Conservation (phyloP, 768 basidiomycete genomes). For the Russula foetens region DNA sequence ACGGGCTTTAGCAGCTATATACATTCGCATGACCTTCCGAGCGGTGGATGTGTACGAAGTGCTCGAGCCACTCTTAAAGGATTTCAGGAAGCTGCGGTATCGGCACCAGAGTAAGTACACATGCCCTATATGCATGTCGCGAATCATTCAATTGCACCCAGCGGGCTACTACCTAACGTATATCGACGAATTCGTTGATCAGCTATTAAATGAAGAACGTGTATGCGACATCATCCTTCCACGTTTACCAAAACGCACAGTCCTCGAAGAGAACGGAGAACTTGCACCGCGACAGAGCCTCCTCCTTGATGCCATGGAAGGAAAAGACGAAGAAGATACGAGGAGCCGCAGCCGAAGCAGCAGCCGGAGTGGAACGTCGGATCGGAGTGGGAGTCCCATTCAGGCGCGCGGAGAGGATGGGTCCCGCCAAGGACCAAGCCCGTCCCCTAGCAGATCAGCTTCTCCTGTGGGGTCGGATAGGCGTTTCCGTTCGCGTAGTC, state of each 20-base stretch:
- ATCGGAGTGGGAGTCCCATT: constrained; percentile 27
- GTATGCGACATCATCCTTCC: constrained; percentile 97
- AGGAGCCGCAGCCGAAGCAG: constrained; percentile 36
- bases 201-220: constrained; percentile 77
- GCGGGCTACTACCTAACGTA: constrained; percentile 81
- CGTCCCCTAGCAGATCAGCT: constrained; percentile 25
- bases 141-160: constrained; percentile 27
- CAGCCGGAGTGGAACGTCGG: constrained; percentile 26
- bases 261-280: constrained; percentile 89
- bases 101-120: constrained; percentile 64
- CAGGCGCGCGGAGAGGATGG: constrained; percentile 46
- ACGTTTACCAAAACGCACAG: constrained; percentile 73
- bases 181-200: constrained; percentile 89
- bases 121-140: background rate
- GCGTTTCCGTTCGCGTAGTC: constrained; percentile 28
- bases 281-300: constrained; percentile 79
- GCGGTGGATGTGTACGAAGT: constrained; percentile 88
- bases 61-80: constrained; percentile 89
- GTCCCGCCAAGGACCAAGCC: constrained; percentile 57
- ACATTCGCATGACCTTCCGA: constrained; percentile 90
- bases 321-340: constrained; percentile 39
- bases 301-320: constrained; percentile 84
- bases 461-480: constrained; percentile 23
- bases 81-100: constrained; percentile 82
- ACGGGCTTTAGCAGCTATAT: constrained; percentile 86